Conservation (phyloP, 164 flowering plant species). For the Magnolia kwangsiensis region DNA sequence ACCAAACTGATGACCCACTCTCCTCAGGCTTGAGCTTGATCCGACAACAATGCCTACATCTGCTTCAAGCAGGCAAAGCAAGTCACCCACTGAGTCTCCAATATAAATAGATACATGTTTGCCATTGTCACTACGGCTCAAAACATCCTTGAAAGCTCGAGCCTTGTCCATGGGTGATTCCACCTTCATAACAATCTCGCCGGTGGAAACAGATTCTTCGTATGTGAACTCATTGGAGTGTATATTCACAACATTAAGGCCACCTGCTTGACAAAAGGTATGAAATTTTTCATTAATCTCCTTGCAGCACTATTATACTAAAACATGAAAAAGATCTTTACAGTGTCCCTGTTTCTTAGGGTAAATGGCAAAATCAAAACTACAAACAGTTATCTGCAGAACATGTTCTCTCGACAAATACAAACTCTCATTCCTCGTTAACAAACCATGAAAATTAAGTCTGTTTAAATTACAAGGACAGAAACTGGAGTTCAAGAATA, state of each 20-base stretch:
- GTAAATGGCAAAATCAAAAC: not conserved
- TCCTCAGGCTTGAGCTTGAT: constrained; percentile 32
- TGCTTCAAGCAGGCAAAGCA: constrained; percentile 39
- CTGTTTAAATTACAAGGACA: not conserved
- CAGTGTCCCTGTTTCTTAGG: not conserved
- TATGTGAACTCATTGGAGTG: constrained; percentile 37
- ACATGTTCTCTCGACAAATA: not conserved
- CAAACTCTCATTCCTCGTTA: not conserved
- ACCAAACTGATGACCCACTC: constrained; percentile 27
- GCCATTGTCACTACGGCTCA: constrained; percentile 10
- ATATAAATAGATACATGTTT: constrained; percentile 28
- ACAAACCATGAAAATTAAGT: not conserved
- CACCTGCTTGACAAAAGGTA: constrained; percentile 20
- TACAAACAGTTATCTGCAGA: not conserved
- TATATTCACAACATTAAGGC: constrained; percentile 24
- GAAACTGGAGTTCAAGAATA: not conserved
- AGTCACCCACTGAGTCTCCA: constrained; percentile 35
- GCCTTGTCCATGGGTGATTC: constrained; percentile 40
- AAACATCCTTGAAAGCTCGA: constrained; percentile 25
- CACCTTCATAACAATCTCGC: constrained; percentile 28
- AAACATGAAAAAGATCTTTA: not conserved
- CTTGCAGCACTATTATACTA: not conserved
- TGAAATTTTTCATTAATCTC: not conserved
- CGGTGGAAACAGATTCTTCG: constrained; percentile 33
- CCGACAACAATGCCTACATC: constrained; percentile 36